Base-by-base conservation (phyloP, 1,284 basidiomycete species). In the Boletus mariae region DNA sequence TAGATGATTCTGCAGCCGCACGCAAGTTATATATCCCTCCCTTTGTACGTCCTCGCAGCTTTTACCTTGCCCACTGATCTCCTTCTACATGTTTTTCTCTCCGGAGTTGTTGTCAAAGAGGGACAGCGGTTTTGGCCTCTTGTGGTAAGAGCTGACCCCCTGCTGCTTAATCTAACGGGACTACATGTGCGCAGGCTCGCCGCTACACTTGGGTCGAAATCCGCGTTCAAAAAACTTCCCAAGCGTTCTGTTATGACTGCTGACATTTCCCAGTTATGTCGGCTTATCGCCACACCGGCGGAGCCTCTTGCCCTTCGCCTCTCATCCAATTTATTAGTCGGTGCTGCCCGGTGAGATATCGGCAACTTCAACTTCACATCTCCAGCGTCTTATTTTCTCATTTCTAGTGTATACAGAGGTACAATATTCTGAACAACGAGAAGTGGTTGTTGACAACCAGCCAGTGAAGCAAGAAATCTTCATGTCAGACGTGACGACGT, bases 401-500 rank as follows among this genome's bases (percentile, higher is more conserved):
- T 58, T 49, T 52, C 9, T 42, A 88, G 86, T 3, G 84, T 88
- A 5, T 90, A 88, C 67, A 87, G 85, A 82, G 83, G 87, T 85
- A 48, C 2, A n/a, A 3, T 12, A 32, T 31, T 12, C 17, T 9
- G 40, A 28, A 52, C 13, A 15, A 40, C 31, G n/a, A 35, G 35
- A 31, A 15, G 9, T n/a, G 1, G 13, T 2, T 25, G n/a, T 15
- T 51, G 15, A 56, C 31, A 37, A 26, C 43, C 45, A 34, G 25
- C n/a, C 59, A 91, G 89, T 90, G 56, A 92, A 92, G 66, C 87
- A 92, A 71, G 90, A 92, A 51, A 83, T 92, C 9, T 84, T 92
- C 59, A 69, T 87, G 59, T 76, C 80, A n/a, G 89, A 92, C 63
- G 84, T 90, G n/a, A 83, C 83, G 29, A 78, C 76, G n/a, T 90